phyloP scores from a whole-genome alignment of 768 basidiomycete genomes.

The Leccinellum luteum region DNA sequence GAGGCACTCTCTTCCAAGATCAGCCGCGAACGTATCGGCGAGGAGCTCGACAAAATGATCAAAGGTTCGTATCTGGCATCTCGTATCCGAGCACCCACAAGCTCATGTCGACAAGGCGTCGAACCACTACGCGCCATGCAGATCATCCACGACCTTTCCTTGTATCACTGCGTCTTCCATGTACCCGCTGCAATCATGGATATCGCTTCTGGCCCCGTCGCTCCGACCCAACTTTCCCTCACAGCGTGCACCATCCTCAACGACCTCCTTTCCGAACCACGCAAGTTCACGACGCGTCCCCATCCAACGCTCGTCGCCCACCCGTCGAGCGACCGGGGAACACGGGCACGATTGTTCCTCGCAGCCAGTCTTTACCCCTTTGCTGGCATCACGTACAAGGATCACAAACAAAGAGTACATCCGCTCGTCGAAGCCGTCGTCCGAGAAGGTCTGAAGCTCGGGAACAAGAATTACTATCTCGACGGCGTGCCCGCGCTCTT shows the following conservation, averaged over 20 bases:
- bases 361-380: conserved; percentile 78
- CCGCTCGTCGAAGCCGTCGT: conserved; percentile 67
- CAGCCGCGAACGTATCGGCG: conserved; percentile 86
- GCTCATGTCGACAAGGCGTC: conserved; percentile 46
- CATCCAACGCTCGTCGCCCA: conserved; percentile 40
- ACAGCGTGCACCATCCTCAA: conserved; percentile 59
- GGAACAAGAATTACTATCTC: conserved; percentile 70
- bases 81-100: not conserved
- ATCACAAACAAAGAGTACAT: conserved; percentile 61
- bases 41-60: conserved; percentile 93
- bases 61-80: conserved; percentile 49
- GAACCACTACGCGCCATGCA: conserved; percentile 73
- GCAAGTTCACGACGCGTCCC: conserved; percentile 16
- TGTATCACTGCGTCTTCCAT: conserved; percentile 68
- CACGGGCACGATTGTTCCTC: conserved; percentile 66
- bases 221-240: conserved; percentile 43
- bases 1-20: conserved; percentile 74
- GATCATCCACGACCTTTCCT: conserved; percentile 68
- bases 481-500: conserved; percentile 74
- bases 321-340: conserved; percentile 28
- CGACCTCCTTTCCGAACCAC: conserved; percentile 36
- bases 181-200: conserved; percentile 45
- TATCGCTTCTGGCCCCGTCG: conserved; percentile 44
- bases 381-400: conserved; percentile 51
- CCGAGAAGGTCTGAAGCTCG: conserved; percentile 82